Evolutionary conservation across 2,329 filamentous ascomycete genomes (phyloP).

Genomic region (Lojkania enalia): DNA sequence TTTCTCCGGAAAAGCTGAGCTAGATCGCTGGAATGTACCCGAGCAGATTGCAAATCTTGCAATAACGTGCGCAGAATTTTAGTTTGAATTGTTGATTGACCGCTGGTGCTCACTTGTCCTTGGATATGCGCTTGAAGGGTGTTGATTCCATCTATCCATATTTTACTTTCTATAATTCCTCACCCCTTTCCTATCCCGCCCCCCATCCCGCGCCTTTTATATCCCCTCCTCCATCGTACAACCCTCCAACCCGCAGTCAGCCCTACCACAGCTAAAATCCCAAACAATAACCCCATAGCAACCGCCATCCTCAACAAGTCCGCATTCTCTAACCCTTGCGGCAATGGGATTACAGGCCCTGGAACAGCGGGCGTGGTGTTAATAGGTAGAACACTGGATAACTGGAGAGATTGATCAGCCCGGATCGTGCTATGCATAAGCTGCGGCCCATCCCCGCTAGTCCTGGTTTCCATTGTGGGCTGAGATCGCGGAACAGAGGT

Average conservation of each 20-base stretch:
- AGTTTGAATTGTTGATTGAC: too few relatives aligned
- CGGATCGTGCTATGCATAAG: neutral
- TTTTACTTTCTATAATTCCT: too few relatives aligned
- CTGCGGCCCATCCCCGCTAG: neutral
- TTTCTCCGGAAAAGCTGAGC: too few relatives aligned
- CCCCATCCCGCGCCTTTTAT: neutral
- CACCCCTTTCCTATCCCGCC: neutral
- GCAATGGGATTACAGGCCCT: neutral
- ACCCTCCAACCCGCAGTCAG: neutral
- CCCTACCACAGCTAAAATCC: neutral
- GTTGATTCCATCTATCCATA: too few relatives aligned
- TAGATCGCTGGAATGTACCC: too few relatives aligned
- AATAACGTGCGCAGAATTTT: too few relatives aligned
- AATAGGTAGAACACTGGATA: too few relatives aligned
- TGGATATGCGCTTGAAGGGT: too few relatives aligned
- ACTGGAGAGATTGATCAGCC: too few relatives aligned
- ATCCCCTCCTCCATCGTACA: neutral
- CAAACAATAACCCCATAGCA: neutral
- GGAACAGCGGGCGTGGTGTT: neutral
- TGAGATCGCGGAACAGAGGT: too few relatives aligned
- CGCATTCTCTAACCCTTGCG: neutral
- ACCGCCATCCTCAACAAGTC: neutral
- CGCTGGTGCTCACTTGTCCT: too few relatives aligned
- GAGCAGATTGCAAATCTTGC: too few relatives aligned
- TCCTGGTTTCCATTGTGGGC: neutral